Base-by-base conservation (phyloP, 129 eudicot species). In the Rutidosis leptorrhynchoides region DNA sequence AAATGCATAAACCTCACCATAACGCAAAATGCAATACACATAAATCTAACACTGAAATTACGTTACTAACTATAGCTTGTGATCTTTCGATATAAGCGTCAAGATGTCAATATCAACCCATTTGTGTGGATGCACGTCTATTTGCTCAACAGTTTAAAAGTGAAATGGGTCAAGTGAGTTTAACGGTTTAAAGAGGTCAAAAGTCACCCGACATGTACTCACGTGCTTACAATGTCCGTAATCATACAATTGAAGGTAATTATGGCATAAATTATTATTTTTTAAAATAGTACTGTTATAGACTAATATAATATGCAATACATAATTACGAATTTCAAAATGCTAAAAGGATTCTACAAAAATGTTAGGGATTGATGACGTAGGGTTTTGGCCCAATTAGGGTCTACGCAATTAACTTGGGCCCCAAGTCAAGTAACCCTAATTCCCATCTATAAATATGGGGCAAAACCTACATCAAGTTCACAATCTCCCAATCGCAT, bases 41-140 rank as follows among this genome's bases (percentile, higher is more conserved):
- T 17, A 14, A 33, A 26, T 16, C 7, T 49, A 55, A 45, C 21
- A 30, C 9, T 14, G 3, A 14, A 26, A 20, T 42, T 32, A 23
- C 27, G 4, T 17, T 61, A 26, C 7, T 14, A 30, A 61, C 12
- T 63, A 25, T 72, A 32, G 49, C 5, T 25, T 71, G 19, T 33
- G 63, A 72, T 62, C 54, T 62, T 52, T 69, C 15, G 11, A 16
- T 62, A 25, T 23, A 66, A 35, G 63, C 56, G 19, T 12, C 19
- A 2, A 5, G 19, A n/a, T 30, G 35, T 2, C 7, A 22, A 10
- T 22, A 8, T 22, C 2, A 22, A 22, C 7, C 5, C 15, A 25
- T 53, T 22, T 21, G 14, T 8, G 15, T 9, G 59, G 15, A 53
- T 20, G 26, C 29, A 12, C 12, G 7, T 0, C 4, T 6, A 52